Conservation (phyloP, 371 early-diverging fungal species). For the Dentiscutata heterogama region DNA sequence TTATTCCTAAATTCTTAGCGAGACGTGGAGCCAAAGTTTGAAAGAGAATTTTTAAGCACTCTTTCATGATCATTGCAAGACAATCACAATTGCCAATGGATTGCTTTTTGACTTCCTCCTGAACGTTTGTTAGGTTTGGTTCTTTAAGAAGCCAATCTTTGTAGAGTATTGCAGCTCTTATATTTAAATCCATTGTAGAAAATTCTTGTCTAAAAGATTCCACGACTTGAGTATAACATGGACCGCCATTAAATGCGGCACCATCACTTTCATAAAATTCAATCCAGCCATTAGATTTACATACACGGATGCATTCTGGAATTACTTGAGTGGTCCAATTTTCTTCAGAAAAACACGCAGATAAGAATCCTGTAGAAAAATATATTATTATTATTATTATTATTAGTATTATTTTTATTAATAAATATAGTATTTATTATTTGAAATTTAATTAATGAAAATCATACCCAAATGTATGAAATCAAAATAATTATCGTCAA, state of each 20-base stretch:
- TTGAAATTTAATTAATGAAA: no score
- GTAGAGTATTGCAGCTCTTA: not conserved
- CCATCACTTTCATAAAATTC: constrained; percentile 18
- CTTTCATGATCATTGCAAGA: not conserved
- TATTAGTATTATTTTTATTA: no score
- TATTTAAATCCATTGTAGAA: not conserved
- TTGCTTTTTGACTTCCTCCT: not conserved
- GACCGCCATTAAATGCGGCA: not conserved
- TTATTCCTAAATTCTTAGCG: not conserved
- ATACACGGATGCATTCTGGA: constrained; percentile 10
- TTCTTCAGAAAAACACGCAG: not conserved
- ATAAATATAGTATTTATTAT: no score
- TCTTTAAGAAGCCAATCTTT: constrained; percentile 24
- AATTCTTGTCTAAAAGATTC: not conserved
- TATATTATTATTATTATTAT: no score
- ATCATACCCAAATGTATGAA: constrained; percentile 36
- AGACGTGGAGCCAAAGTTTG: not conserved
- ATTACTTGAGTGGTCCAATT: not conserved
- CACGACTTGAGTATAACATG: not conserved
- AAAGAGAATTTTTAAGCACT: not conserved
- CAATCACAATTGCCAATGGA: not conserved
- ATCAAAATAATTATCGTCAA: constrained; percentile 60
- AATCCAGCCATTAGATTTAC: constrained; percentile 33
- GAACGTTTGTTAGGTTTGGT: not conserved
- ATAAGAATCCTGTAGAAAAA: not conserved